Conservation (phyloP, 2,329 filamentous ascomycete species). For the Drechslerella coelobrocha region DNA sequence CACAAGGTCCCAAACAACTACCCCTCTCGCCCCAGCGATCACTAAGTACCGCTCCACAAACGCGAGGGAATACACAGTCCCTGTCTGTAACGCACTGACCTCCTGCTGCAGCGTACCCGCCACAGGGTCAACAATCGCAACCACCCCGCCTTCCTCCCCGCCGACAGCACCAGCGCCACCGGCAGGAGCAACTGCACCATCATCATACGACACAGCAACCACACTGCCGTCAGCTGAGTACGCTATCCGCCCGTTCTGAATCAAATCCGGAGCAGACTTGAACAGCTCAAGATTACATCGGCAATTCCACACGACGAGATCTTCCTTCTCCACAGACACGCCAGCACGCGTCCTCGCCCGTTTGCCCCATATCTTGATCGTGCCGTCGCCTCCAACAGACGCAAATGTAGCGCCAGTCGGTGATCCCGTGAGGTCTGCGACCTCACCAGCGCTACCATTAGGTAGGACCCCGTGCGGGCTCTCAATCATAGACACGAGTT, state of each 20-base stretch:
- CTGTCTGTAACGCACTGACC: conserved; percentile 71
- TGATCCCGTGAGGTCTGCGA: conserved; percentile 77
- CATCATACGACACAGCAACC: conserved; percentile 68
- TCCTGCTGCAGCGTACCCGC: conserved; percentile 72
- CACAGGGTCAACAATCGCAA: conserved; percentile 73
- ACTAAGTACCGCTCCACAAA: conserved; percentile 78
- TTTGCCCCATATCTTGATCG: conserved; percentile 81
- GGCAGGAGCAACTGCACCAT: no score
- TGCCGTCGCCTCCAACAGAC: conserved; percentile 80
- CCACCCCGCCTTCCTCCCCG: conserved; percentile 58
- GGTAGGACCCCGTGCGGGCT: conserved; percentile 70
- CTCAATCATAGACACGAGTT: conserved; percentile 82
- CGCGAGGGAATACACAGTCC: conserved; percentile 70
- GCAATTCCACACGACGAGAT: conserved; percentile 44
- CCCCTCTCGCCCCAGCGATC: conserved; percentile 70
- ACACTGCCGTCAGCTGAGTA: conserved; percentile 40
- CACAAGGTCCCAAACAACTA: conserved; percentile 85
- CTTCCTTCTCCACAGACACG: conserved; percentile 32
- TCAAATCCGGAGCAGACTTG: conserved; percentile 21
- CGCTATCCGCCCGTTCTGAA: conserved; percentile 34
- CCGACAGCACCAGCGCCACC: no score
- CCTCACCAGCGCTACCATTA: conserved; percentile 62
- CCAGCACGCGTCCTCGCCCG: conserved; percentile 73
- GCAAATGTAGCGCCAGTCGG: conserved; percentile 76
- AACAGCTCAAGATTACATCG: conserved; percentile 39